These are phyloP conservation scores for Coccomyxa sp. DNA, from an alignment of 139 green algal genomes.

Conservation along the genomic window DNA sequence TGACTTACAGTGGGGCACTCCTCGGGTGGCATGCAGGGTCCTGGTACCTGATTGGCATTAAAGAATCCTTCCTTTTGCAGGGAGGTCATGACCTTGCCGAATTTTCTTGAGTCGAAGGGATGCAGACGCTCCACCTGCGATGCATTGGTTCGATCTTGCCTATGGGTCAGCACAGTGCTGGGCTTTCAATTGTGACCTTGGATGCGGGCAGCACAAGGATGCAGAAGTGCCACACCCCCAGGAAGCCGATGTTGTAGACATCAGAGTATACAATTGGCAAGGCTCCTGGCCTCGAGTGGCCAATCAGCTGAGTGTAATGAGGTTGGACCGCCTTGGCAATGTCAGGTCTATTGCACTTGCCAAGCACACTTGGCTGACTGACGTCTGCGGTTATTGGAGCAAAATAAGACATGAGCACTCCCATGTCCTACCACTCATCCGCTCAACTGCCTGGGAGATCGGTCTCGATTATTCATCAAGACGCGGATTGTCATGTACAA, in stretches of 20 bases:
- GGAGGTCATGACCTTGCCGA: conserved; percentile 28
- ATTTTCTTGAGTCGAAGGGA: conserved; percentile 80
- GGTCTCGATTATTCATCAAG: no score
- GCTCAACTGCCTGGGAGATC: no score
- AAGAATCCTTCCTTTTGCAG: conserved; percentile 22
- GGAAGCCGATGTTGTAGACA: conserved; percentile 70
- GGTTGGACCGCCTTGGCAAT: neutral
- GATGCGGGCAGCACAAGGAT: no score
- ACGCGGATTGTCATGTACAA: no score
- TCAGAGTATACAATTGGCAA: conserved; percentile 50
- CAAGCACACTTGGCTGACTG: no score
- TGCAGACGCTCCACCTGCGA: conserved; percentile 82
- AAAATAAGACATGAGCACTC: no score
- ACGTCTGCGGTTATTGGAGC: no score
- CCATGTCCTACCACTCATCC: no score
- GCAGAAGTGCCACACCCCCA: no score
- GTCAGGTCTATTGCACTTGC: neutral
- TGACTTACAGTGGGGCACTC: neutral
- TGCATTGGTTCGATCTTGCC: no score
- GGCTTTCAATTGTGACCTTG: no score
- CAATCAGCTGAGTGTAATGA: neutral
- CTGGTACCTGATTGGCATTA: conserved; percentile 2
- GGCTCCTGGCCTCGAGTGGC: neutral
- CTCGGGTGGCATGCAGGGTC: neutral
- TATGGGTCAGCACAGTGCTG: no score